Evolutionary conservation across 2,329 filamentous ascomycete species (phyloP).

Genomic region (Pyricularia grisea): DNA sequence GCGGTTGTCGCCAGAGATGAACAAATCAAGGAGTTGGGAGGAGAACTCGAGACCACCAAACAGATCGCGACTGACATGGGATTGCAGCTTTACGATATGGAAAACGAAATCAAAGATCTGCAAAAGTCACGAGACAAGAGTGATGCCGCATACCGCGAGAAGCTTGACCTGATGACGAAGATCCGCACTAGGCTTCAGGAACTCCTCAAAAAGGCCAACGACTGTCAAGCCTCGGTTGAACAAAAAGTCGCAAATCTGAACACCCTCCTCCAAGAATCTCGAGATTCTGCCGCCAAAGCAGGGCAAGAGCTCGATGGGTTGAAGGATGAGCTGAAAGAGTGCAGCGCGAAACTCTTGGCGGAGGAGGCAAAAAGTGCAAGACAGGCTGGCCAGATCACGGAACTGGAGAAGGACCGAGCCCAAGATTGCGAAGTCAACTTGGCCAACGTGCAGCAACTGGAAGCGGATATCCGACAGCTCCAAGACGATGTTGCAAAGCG

Average conservation of each 20-base stretch:
- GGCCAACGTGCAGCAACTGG: background rate
- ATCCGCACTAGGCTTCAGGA: background rate
- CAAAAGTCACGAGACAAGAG: background rate
- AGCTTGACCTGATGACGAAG: background rate
- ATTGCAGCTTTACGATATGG: background rate
- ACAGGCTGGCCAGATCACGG: background rate
- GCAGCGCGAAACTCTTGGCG: background rate
- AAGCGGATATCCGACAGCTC: background rate
- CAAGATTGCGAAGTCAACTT: background rate
- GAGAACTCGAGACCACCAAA: background rate
- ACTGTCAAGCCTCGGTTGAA: background rate
- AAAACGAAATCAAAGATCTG: background rate
- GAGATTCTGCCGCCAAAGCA: background rate
- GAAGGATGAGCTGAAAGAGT: background rate
- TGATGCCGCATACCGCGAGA: background rate
- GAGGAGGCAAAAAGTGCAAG: background rate
- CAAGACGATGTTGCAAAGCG: background rate
- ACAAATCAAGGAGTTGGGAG: background rate
- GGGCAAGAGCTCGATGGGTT: background rate
- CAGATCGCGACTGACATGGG: background rate
- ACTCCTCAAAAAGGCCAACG: background rate
- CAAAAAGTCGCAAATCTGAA: background rate
- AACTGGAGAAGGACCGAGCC: background rate
- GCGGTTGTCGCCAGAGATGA: background rate
- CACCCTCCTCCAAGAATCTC: background rate